Conservation (phyloP, 1,139 yeast genomes). For the Suhomyces guaymorum region DNA sequence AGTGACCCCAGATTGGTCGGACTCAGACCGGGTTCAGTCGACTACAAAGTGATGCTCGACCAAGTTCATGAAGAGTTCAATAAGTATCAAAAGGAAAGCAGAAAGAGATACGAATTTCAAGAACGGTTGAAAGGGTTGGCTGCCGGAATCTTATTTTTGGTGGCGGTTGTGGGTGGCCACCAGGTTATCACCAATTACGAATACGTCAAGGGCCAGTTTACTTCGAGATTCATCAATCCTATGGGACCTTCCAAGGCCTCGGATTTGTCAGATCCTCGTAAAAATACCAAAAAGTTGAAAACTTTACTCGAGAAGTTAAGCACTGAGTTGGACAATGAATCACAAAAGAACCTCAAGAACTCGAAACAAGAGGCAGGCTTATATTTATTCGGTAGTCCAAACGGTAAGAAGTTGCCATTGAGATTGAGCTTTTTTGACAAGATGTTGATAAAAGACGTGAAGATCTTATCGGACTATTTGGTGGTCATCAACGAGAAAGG, state of each 20-base stretch:
- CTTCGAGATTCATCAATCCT: conserved; percentile 32
- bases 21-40: conserved; percentile 37
- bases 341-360: conserved; percentile 24
- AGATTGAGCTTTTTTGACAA: conserved; percentile 67
- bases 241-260: conserved; percentile 29
- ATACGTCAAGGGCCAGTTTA: conserved; percentile 31
- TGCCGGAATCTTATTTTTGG: conserved; percentile 33
- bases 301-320: conserved; percentile 27
- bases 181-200: conserved; percentile 46
- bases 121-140: conserved; percentile 41
- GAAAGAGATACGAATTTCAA: conserved; percentile 27
- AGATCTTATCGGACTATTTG: conserved; percentile 46
- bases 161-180: conserved; percentile 38
- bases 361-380: conserved; percentile 36
- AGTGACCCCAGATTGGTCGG: conserved; percentile 37
- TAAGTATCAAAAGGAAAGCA: conserved; percentile 23
- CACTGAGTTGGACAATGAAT: conserved; percentile 40
- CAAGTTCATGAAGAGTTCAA: conserved; percentile 32
- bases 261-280: conserved; percentile 31
- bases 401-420: conserved; percentile 51
- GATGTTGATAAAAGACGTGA: conserved; percentile 58
- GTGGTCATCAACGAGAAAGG: conserved; percentile 73
- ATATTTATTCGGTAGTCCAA: conserved; percentile 38
- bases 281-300: conserved; percentile 28
- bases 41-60: conserved; percentile 37